Evolutionary conservation across 2,329 filamentous ascomycete species (phyloP).

Genomic region (Aspergillus sp.): DNA sequence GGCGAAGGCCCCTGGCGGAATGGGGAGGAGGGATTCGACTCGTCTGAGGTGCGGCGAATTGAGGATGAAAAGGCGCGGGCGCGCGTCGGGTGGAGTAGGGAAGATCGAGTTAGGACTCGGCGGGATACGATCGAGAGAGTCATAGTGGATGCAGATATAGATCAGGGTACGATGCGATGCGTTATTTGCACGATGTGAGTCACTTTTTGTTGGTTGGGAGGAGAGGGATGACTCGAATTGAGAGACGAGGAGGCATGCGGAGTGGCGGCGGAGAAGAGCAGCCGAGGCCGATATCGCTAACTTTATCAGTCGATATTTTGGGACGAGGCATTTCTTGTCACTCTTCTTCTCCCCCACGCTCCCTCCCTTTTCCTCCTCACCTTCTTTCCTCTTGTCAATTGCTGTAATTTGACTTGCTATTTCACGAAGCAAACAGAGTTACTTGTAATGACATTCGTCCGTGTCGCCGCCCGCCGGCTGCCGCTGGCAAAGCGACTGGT

Average conservation of each 20-base stretch:
- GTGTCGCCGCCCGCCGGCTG: constrained; percentile 41
- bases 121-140: constrained; percentile 24
- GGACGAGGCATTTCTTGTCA: constrained; percentile 8
- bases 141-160: constrained; percentile 19
- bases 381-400: not conserved
- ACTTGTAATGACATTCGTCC: constrained; percentile 36
- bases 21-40: constrained; percentile 36
- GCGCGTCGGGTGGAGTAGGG: constrained; percentile 25
- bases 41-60: constrained; percentile 22
- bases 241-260: constrained; percentile 13
- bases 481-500: constrained; percentile 36
- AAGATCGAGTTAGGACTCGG: constrained; percentile 51
- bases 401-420: constrained; percentile 13
- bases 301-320: constrained; percentile 6
- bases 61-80: constrained; percentile 32
- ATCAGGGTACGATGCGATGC: not conserved
- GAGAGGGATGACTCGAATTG: not conserved
- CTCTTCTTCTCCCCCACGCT: not conserved
- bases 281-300: constrained; percentile 14
- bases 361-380: not conserved
- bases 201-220: not conserved
- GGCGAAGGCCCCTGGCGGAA: constrained; percentile 66
- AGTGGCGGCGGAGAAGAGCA: constrained; percentile 21
- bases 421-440: not conserved
- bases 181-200: constrained; percentile 7